Base-by-base conservation (phyloP, 139 green algal genomes). In the Chlamydomonas eustigma region DNA sequence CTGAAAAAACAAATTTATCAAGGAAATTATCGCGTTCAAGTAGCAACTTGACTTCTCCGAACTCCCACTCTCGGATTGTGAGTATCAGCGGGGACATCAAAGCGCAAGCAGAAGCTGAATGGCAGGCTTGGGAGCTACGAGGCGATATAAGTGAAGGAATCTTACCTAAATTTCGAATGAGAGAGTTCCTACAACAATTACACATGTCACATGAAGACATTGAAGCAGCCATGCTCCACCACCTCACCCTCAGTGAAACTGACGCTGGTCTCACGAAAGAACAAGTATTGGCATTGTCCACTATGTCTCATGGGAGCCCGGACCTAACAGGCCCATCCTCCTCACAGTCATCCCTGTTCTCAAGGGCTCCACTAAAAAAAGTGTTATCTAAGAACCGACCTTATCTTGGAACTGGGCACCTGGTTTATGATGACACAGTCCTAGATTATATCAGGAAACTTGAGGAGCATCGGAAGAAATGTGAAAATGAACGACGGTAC, bases 401-500 rank as follows among this genome's bases (percentile, higher is more conserved):
- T 22, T 82, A 82, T 63, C 37, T 81, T 50, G 69, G 63, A 3
- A 81, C 76, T 32, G 71, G 68, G 74, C 66, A 74, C 28, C 51
- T 87, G 12, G 66, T 67, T 5, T 44, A 81, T 30, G 83, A 88
- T 64, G 80, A 83, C 25, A 77, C 83, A 44, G 78, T 88, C 30
- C 25, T 86, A 18, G 18, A 39, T 2, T 88, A 88, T 74, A 82
- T 88, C 31, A 0, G 6, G 1, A 81, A 81, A 38, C 83, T 88
- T 18, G 76, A 88, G n/a, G 76, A 86, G 39, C 83, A 85, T 64
- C 34, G 80, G 2, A 76, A 73, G 37, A 78, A 74, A 36, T 85
- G 80, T 64, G 81, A 83, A 70, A 24, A 30, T 0, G 81, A 86
- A 18, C 77, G 81, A 51, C 32, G 81, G 8, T 86, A 86, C 67